Conservation (phyloP, 2,329 filamentous ascomycete genomes). For the Penicillium oxalicum region DNA sequence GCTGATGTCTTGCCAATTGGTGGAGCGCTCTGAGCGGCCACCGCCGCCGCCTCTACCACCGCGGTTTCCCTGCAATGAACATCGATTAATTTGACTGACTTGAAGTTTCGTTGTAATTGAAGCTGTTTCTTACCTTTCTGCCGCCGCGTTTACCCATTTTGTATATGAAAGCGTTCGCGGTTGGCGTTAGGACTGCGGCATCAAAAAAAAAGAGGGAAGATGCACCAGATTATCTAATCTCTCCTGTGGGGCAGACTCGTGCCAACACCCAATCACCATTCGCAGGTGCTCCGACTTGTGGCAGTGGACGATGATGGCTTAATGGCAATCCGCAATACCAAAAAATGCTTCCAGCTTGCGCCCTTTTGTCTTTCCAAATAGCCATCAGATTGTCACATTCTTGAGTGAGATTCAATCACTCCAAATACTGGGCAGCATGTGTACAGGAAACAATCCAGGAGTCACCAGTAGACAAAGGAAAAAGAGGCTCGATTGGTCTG, state of each 20-base stretch:
- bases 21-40: conserved; percentile 31
- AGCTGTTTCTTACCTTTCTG: conserved; percentile 20
- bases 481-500: conserved; percentile 23
- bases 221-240: conserved; percentile 8
- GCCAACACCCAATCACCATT: background rate
- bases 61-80: conserved; percentile 26
- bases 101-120: background rate
- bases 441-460: too few relatives aligned
- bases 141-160: conserved; percentile 30
- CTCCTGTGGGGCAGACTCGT: conserved; percentile 2
- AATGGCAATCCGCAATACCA: too few relatives aligned
- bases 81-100: conserved; percentile 15
- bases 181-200: conserved; percentile 7
- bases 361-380: too few relatives aligned
- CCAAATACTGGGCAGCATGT: too few relatives aligned
- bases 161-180: conserved; percentile 7
- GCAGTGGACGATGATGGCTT: too few relatives aligned
- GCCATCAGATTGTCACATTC: too few relatives aligned
- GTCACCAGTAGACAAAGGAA: conserved; percentile 11
- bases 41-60: conserved; percentile 42
- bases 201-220: conserved; percentile 15
- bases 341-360: too few relatives aligned
- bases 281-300: too few relatives aligned
- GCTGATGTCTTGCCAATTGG: conserved; percentile 55
- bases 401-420: too few relatives aligned